Percentiles rank a stretch among this genome's conserved stretches.
phyloP scores from a whole-genome alignment of 1,284 basidiomycete species.

The Chalciporus piperatoides region DNA sequence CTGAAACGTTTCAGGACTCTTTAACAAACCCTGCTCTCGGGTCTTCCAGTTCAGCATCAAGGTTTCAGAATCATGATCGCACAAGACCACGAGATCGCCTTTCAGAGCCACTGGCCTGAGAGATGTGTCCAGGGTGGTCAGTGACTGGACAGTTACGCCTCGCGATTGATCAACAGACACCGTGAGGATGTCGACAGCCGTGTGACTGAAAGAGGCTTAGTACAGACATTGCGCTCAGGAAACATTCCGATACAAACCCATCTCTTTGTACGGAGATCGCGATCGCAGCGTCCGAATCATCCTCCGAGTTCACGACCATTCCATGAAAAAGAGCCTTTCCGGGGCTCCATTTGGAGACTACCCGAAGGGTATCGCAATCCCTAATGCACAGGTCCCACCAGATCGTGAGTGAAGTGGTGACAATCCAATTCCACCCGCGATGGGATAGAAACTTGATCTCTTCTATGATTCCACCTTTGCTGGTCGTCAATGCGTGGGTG shows the following conservation, averaged over 20 bases:
- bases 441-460: conserved; percentile 51
- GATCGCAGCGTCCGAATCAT: conserved; percentile 41
- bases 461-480: conserved; percentile 42
- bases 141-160: conserved; percentile 11
- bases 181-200: conserved; percentile 23
- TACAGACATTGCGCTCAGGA: neutral
- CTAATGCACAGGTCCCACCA: conserved; percentile 55
- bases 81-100: conserved; percentile 49
- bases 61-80: conserved; percentile 48
- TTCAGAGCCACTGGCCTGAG: conserved; percentile 45
- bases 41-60: conserved; percentile 52
- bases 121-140: conserved; percentile 29
- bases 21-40: conserved; percentile 43
- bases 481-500: conserved; percentile 26
- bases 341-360: conserved; percentile 48
- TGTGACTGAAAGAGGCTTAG: conserved; percentile 15
- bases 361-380: conserved; percentile 36
- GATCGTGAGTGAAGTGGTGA: conserved; percentile 54
- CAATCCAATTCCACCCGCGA: conserved; percentile 39
- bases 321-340: conserved; percentile 49
- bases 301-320: conserved; percentile 46
- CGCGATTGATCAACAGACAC: conserved; percentile 15
- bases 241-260: conserved; percentile 34
- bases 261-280: conserved; percentile 45
- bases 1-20: conserved; percentile 33